These are phyloP conservation scores for Moricandia moricandioides DNA, from an alignment of 345 rosid species.

Conservation along the genomic window DNA sequence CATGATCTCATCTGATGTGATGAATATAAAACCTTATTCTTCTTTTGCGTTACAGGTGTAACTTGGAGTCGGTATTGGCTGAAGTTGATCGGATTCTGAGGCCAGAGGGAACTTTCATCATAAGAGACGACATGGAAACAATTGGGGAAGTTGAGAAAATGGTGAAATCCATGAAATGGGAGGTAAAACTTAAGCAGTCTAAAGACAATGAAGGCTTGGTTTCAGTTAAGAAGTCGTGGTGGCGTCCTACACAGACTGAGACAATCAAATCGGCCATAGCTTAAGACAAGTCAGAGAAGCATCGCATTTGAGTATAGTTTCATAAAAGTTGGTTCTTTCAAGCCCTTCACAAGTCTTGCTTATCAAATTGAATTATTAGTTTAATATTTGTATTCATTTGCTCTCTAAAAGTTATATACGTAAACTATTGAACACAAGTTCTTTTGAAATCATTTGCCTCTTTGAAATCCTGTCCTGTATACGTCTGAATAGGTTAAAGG, in stretches of 20 bases:
- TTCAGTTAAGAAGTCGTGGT: slow-evolving; percentile 57
- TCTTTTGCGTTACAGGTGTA: slow-evolving; percentile 52
- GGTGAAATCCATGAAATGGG: slow-evolving; percentile 68
- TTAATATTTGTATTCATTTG: neutral
- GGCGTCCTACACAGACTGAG: slow-evolving; percentile 71
- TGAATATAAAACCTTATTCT: neutral
- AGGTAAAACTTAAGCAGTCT: slow-evolving; percentile 50
- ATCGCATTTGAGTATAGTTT: slow-evolving; percentile 20
- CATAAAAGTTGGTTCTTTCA: slow-evolving; percentile 7
- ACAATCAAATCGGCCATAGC: slow-evolving; percentile 55
- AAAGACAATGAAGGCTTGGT: slow-evolving; percentile 58
- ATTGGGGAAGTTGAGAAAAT: slow-evolving; percentile 58
- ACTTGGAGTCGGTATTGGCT: slow-evolving; percentile 54
- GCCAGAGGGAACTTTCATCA: slow-evolving; percentile 73
- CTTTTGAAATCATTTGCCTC: neutral
- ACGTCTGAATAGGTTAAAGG: neutral
- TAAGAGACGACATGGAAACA: slow-evolving; percentile 61
- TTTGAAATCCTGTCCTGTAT: neutral
- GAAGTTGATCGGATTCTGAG: slow-evolving; percentile 81
- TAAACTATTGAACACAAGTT: neutral
- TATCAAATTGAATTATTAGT: slow-evolving; percentile 12
- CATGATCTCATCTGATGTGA: neutral
- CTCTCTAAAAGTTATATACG: slow-evolving; percentile 6
- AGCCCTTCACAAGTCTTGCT: neutral
- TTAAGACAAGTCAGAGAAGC: slow-evolving; percentile 24